A percentile compares a stretch with the other conserved stretches of the same genome.
phyloP scores from a whole-genome alignment of 306 rosid species.

The Prunus mume region DNA sequence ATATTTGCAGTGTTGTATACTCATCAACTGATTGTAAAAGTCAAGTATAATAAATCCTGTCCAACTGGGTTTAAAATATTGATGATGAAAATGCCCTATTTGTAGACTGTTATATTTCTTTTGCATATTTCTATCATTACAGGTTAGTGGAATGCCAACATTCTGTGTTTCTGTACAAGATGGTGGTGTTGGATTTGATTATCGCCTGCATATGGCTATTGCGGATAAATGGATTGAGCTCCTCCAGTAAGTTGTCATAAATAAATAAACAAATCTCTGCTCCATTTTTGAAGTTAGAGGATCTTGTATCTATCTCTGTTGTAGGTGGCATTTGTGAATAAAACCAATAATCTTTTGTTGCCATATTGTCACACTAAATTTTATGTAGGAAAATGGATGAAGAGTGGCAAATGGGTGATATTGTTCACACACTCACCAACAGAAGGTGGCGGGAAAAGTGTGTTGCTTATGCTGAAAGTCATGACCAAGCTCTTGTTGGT shows the following conservation, averaged over 20 bases:
- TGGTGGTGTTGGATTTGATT: conserved; percentile 94
- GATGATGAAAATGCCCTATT: conserved; percentile 3
- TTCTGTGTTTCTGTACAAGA: conserved; percentile 82
- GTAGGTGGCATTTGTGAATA: neutral
- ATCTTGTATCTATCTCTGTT: neutral
- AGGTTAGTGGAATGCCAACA: conserved; percentile 99
- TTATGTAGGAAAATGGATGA: conserved; percentile 68
- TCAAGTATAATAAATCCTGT: neutral
- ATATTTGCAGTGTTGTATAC: neutral
- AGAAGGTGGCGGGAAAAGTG: conserved; percentile 97
- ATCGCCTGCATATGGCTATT: conserved; percentile 94
- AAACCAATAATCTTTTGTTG: neutral
- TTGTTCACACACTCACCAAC: conserved; percentile 76
- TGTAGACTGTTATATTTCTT: neutral
- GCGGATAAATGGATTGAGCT: conserved; percentile 99
- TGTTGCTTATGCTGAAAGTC: conserved; percentile 95
- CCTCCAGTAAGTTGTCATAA: conserved; percentile 58
- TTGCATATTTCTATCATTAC: conserved; percentile 30
- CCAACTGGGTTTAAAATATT: neutral
- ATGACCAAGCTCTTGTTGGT: conserved; percentile 99
- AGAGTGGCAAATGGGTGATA: conserved; percentile 82
- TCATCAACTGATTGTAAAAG: neutral
- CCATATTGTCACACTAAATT: neutral
- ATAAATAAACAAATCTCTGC: neutral
- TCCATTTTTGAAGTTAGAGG: neutral